Evolutionary conservation across 1,139 yeast species (phyloP), one percentile per base, ranked within the genome.

Genomic region (Candida sanyaensis): DNA sequence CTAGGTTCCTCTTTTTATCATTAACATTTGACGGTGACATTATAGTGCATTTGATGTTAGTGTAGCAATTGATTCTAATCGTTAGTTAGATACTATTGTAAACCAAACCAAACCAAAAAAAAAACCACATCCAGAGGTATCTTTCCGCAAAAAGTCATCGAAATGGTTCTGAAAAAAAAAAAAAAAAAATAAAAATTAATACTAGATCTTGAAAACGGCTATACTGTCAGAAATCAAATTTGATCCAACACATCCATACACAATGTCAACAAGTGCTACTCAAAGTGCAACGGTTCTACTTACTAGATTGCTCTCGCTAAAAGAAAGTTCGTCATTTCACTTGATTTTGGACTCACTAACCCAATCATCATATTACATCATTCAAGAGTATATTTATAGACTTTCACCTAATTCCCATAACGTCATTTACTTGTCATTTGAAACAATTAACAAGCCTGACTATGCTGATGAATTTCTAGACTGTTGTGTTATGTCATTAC

Each of bases 251-350:
- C 21, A 17, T 17, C 21, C 21, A 17, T 26, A 36, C 5, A 21
- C 24, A 21, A 38, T 33, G 37, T 27, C 41, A 5, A 12, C 38
- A 4, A 24, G 11, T 8, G 13, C 32, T 12, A 12, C 44, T 11
- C 84, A 83, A 50, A 82, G 77, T 49, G 79, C 90, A 1, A 63
- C 78, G 0, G 84, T 85, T 24, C 68, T 86, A 11, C 66, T 88
- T 44, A 80, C 75, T 43, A 69, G 97, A 50, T 68, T 89, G 7
- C 66, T 92, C 9, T 69, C 84, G 2, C 69, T 88, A 42, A 86
- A 84, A 54, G 97, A 92, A 58, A 69, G 69, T 17, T 78, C 95
- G 0, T 95, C 96, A 0, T 80, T 92, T 50, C 66, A 89, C 11
- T 71, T 92, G 5, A 71, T 86, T 2, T 64, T 81, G 10, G 98